Percentiles rank a stretch among this genome's conserved stretches.
Evolutionary conservation across 2,329 filamentous ascomycete genomes (phyloP).

Genomic region (Rutstroemia sp.): DNA sequence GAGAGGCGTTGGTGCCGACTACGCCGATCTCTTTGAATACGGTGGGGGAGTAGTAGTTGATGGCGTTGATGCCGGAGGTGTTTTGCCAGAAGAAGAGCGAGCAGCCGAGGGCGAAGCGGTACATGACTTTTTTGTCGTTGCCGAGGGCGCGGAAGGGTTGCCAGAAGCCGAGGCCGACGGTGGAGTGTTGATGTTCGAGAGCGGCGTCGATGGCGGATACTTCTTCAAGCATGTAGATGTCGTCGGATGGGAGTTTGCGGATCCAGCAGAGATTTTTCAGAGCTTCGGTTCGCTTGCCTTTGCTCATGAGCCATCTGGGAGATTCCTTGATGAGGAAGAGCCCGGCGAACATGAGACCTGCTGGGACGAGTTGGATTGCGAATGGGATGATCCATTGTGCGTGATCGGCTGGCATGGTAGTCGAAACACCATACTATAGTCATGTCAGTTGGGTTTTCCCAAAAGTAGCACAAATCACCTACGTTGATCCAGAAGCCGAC

Average conservation of each 20-base stretch:
- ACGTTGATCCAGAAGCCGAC: slow-evolving; percentile 59
- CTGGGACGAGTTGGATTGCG: slow-evolving; percentile 30
- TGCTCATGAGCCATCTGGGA: slow-evolving; percentile 39
- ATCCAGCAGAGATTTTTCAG: slow-evolving; percentile 52
- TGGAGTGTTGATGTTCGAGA: slow-evolving; percentile 53
- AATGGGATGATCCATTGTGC: slow-evolving; percentile 31
- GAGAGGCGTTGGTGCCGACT: slow-evolving; percentile 16
- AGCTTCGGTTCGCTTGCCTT: slow-evolving; percentile 9
- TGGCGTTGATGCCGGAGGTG: slow-evolving; percentile 20
- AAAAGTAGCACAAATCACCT: slow-evolving; percentile 21
- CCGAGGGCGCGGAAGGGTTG: slow-evolving; percentile 47
- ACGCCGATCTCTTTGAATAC: slow-evolving; percentile 22
- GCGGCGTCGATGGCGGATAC: slow-evolving; percentile 63
- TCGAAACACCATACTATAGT: slow-evolving; percentile 50
- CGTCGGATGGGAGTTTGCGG: slow-evolving; percentile 45
- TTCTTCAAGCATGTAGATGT: slow-evolving; percentile 67
- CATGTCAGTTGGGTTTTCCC: background rate
- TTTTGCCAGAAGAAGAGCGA: slow-evolving; percentile 40
- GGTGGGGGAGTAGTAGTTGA: slow-evolving; percentile 25
- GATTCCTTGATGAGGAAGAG: slow-evolving; percentile 63
- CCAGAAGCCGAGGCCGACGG: slow-evolving; percentile 67
- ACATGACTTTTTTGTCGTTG: slow-evolving; percentile 31
- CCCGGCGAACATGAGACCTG: slow-evolving; percentile 22
- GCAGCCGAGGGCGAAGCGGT: slow-evolving; percentile 63
- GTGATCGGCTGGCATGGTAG: slow-evolving; percentile 25